Percentiles rank a stretch among this genome's conserved stretches.
phyloP scores from a whole-genome alignment of 768 basidiomycete genomes.

The Xerocomellus amylosporus region DNA sequence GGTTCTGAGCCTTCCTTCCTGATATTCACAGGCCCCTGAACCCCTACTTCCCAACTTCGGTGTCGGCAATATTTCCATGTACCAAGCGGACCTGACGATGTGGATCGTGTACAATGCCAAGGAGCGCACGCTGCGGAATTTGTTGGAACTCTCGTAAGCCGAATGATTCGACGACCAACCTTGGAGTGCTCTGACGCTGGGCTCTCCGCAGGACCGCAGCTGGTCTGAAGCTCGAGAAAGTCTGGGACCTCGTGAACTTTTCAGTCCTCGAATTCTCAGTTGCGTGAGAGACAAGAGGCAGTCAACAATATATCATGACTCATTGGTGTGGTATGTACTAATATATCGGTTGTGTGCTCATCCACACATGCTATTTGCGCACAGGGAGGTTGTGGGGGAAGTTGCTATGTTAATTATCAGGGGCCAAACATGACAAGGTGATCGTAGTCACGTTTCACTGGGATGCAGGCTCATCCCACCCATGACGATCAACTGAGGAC shows the following conservation, averaged over 20 bases:
- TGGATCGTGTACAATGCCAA: constrained; percentile 31
- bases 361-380: too few relatives aligned
- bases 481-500: too few relatives aligned
- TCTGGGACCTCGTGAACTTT: constrained; percentile 31
- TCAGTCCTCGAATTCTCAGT: constrained; percentile 24
- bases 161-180: background rate
- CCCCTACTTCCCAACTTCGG: constrained; percentile 36
- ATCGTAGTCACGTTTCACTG: too few relatives aligned
- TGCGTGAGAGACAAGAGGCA: constrained; percentile 8
- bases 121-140: constrained; percentile 32
- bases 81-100: constrained; percentile 34
- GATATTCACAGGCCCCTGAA: constrained; percentile 29
- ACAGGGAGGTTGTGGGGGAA: too few relatives aligned
- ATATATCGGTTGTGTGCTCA: background rate
- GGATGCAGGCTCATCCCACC: too few relatives aligned
- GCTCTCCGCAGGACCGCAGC: constrained; percentile 15
- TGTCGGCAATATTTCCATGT: constrained; percentile 26
- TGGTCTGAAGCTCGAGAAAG: constrained; percentile 30
- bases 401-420: too few relatives aligned
- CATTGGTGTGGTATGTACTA: too few relatives aligned
- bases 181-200: constrained; percentile 1
- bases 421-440: too few relatives aligned
- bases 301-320: background rate
- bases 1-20: background rate
- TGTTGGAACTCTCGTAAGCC: constrained; percentile 29